Base-by-base conservation (phyloP, 805 yeast species). In the Vanderwaltozyma verrucispora region DNA sequence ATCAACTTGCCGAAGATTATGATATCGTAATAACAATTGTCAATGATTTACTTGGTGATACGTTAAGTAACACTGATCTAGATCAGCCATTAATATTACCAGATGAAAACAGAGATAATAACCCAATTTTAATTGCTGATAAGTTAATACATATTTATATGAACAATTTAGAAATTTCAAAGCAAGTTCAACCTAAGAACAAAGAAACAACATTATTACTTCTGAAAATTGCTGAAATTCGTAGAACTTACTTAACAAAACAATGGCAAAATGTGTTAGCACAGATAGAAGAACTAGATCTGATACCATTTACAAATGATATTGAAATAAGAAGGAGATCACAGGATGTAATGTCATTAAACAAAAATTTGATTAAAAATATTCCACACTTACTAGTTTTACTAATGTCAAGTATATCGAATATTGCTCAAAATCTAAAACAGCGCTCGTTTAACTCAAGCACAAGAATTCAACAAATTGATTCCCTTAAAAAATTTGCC, bases 1-100 rank as follows among this genome's bases (percentile, higher is more conserved):
- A 85, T 56, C 95, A 88, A 60, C 71, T 89, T 46, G 75, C 94
- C 33, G 94, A 84, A 60, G 95, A 88, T 47, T 81, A 81, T 57
- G 82, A 82, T 53, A 77, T 81, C 20, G 97, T 86, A 12, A 71
- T 89, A 7, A 60, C 72, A 2, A 71, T 86, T 42, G 75, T 87
- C 45, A 87, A 84, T 62, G 72, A 76, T 50, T 62, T 85, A 21
- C 63, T 92, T 25, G 87, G 95, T 25, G 95, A 88, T 55, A 68
- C 78, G 14, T 65, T 89, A 37, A 69, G 84, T 35, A 69, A 79
- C 36, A 72, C 80, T 3, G 95, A 83, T 45, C 64, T 81, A 41
- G 80, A 77, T 38, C 71, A 71, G 49, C 71, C 80, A 10, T 61
- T 77, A 21, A 27, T 51, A 4, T 53, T 51, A n/a, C 39, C 49